Conservation (phyloP, 2,329 filamentous ascomycete species). For the Ophiognomonia clavigignenti-juglandacearum region DNA sequence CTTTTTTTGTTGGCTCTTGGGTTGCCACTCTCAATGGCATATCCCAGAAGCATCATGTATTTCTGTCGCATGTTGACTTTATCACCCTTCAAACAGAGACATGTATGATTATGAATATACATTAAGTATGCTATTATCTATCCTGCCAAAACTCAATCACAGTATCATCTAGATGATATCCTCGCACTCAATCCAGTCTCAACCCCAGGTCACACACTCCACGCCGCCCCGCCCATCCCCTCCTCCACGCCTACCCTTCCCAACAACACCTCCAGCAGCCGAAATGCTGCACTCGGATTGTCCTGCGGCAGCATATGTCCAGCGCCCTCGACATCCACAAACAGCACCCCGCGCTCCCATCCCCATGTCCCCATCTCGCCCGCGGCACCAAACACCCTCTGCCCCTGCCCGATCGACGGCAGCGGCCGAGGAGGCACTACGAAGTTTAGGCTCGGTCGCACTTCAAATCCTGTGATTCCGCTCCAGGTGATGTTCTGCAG, state of each 20-base stretch:
- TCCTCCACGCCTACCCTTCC: conserved; percentile 11
- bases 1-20: too few relatives aligned
- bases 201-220: not conserved
- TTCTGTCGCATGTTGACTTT: too few relatives aligned
- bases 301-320: conserved; percentile 9
- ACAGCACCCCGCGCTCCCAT: conserved; percentile 7
- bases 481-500: conserved; percentile 82
- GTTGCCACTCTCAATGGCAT: too few relatives aligned
- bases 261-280: conserved; percentile 9
- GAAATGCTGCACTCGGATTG: conserved; percentile 7
- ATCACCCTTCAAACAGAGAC: too few relatives aligned
- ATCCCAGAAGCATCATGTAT: too few relatives aligned
- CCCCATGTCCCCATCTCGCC: conserved; percentile 7
- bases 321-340: conserved; percentile 16
- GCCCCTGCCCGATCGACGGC: conserved; percentile 11
- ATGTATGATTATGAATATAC: too few relatives aligned
- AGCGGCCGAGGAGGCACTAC: conserved; percentile 53
- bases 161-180: not conserved
- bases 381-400: conserved; percentile 12
- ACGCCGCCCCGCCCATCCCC: not conserved
- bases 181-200: not conserved
- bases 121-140: too few relatives aligned
- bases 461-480: conserved; percentile 65
- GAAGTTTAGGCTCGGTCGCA: conserved; percentile 54
- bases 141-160: too few relatives aligned